A percentile compares a stretch with the other conserved stretches of the same genome.
Conservation (phyloP, 2,329 filamentous ascomycete species). For the Aspergillus hiratsukae region DNA sequence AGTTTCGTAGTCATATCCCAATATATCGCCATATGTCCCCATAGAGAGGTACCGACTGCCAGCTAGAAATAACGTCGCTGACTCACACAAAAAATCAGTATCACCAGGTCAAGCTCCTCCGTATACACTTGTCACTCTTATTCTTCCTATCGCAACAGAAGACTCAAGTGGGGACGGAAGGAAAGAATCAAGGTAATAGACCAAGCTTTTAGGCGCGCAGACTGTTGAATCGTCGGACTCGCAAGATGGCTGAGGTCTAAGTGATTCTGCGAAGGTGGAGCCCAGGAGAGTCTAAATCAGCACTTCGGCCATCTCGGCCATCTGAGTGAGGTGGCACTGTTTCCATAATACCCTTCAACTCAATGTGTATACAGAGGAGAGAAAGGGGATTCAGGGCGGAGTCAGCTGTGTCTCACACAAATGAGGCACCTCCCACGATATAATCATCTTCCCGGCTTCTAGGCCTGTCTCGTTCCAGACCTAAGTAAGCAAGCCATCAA, state of each 20-base stretch:
- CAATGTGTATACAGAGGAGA: too few relatives aligned
- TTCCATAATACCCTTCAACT: background rate
- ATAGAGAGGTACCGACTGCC: background rate
- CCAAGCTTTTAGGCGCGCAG: background rate
- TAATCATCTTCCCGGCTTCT: background rate
- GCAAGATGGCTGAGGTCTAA: background rate
- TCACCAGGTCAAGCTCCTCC: background rate
- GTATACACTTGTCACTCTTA: background rate
- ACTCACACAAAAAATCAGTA: background rate
- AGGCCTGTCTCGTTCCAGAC: background rate
- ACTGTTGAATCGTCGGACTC: background rate
- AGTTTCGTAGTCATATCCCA: background rate
- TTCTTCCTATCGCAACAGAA: background rate
- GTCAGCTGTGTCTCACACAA: background rate
- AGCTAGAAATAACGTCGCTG: background rate
- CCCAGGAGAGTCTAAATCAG: background rate
- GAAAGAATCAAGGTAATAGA: background rate
- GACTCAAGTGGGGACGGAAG: background rate
- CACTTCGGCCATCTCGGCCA: background rate
- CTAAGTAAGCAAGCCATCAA: background rate
- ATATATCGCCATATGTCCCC: background rate
- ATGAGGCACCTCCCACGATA: background rate
- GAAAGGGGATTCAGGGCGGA: too few relatives aligned
- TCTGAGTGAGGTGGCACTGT: background rate
- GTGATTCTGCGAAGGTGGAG: background rate